A percentile compares a stretch with the other conserved stretches of the same genome.
Conservation (phyloP, 1,284 basidiomycete species). For the Ustilago hordei region DNA sequence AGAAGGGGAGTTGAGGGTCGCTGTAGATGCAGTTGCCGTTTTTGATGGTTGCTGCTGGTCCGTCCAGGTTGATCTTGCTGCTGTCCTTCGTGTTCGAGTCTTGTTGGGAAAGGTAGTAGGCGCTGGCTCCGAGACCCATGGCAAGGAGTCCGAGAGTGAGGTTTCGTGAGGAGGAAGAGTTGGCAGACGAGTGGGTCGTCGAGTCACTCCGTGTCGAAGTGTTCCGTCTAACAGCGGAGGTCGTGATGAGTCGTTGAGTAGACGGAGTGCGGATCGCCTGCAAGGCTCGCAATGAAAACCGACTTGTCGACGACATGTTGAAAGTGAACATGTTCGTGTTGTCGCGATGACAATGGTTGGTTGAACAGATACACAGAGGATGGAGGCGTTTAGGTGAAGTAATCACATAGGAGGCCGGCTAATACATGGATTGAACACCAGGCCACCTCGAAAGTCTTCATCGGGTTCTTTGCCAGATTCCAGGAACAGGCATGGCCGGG, state of each 20-base stretch:
- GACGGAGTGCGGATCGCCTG: constrained; percentile 6
- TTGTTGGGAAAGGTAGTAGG: constrained; percentile 34
- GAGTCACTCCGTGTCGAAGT: not conserved
- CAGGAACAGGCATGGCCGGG: constrained; percentile 2
- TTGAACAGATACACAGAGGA: not conserved
- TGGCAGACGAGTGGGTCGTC: not conserved
- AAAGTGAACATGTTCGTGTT: not conserved
- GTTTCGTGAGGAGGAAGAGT: constrained; percentile 17
- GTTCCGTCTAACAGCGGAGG: constrained; percentile 19
- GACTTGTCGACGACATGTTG: constrained; percentile 13
- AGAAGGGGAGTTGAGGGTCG: constrained; percentile 36
- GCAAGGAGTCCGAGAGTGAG: constrained; percentile 32
- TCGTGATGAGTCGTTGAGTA: constrained; percentile 4
- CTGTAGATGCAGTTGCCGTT: constrained; percentile 12
- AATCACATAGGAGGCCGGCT: not conserved
- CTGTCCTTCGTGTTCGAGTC: not conserved
- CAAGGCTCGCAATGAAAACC: constrained; percentile 6
- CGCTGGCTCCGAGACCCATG: constrained; percentile 35
- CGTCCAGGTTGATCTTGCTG: constrained; percentile 25
- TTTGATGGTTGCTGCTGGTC: not conserved
- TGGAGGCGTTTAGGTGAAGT: not conserved
- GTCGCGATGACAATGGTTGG: not conserved
- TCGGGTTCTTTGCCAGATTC: not conserved
- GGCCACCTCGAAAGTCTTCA: not conserved
- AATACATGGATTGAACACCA: not conserved